A percentile compares a stretch with the other conserved stretches of the same genome.
phyloP scores from a whole-genome alignment of 306 rosid species.

The Medicago lupulina region DNA sequence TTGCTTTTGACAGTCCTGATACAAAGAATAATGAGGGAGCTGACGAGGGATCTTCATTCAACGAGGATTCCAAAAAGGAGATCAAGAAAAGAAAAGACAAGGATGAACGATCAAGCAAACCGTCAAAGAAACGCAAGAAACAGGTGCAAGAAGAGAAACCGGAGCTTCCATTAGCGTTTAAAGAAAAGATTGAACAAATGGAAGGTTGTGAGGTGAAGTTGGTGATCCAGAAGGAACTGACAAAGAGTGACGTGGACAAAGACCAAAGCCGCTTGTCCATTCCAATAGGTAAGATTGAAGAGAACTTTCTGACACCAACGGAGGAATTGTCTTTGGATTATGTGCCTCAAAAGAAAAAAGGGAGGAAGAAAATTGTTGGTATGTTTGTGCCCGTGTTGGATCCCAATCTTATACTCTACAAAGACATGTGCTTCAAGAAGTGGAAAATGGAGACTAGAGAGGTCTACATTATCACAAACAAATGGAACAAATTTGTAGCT shows the following conservation, averaged over 20 bases:
- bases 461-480: neutral
- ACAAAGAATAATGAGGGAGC: neutral
- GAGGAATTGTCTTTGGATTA: neutral
- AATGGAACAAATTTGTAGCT: neutral
- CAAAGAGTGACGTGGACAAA: neutral
- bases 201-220: neutral
- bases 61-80: neutral
- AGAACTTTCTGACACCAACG: neutral
- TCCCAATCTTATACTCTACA: neutral
- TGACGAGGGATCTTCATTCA: neutral
- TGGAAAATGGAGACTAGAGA: neutral
- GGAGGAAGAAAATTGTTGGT: neutral
- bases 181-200: conserved; percentile 13
- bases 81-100: neutral
- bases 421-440: neutral
- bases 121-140: neutral
- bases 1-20: neutral
- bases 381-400: neutral
- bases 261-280: neutral
- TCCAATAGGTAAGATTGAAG: neutral
- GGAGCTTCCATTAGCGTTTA: neutral
- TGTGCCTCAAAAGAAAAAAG: neutral
- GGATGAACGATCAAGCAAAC: neutral
- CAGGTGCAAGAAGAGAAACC: neutral
- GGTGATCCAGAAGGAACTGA: conserved; percentile 9